A percentile compares a stretch with the other conserved stretches of the same genome.
phyloP scores from a whole-genome alignment of 345 rosid genomes.

The Excoecaria agallocha region DNA sequence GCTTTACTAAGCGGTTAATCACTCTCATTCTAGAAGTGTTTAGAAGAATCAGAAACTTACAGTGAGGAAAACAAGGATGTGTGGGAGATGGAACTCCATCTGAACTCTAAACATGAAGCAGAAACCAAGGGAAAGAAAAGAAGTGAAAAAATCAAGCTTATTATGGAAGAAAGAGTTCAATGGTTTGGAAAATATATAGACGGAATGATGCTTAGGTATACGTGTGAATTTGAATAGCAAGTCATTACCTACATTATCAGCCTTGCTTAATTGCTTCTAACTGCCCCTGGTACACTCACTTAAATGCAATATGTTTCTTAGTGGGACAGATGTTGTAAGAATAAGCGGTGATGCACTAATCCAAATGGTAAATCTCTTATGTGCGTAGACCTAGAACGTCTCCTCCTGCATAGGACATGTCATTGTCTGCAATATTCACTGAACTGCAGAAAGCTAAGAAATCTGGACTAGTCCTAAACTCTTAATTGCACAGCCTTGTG shows the following conservation, averaged over 20 bases:
- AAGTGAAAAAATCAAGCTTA: background rate
- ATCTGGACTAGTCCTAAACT: background rate
- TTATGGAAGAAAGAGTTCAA: constrained; percentile 12
- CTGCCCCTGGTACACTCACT: constrained; percentile 35
- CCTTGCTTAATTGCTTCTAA: constrained; percentile 34
- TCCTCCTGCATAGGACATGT: background rate
- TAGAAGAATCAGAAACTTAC: constrained; percentile 20
- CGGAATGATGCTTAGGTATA: background rate
- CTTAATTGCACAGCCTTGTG: constrained; percentile 13
- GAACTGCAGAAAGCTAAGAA: background rate
- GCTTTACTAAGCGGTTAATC: background rate
- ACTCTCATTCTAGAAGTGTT: too few species aligned
- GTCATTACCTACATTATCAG: constrained; percentile 10
- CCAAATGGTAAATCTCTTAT: background rate
- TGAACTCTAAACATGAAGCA: background rate
- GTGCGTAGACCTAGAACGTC: background rate
- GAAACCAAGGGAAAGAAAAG: background rate
- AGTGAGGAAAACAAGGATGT: constrained; percentile 32
- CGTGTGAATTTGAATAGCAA: background rate
- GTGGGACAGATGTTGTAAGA: constrained; percentile 26
- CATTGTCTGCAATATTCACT: background rate
- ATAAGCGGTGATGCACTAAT: background rate
- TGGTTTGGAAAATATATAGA: constrained; percentile 23
- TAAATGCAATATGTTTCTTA: constrained; percentile 24
- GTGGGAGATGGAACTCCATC: constrained; percentile 37